Percentiles rank a stretch among this genome's conserved stretches.
These are phyloP conservation scores for Fonsecaea multimorphosa DNA, from an alignment of 2,329 filamentous ascomycete genomes.

Conservation along the genomic window DNA sequence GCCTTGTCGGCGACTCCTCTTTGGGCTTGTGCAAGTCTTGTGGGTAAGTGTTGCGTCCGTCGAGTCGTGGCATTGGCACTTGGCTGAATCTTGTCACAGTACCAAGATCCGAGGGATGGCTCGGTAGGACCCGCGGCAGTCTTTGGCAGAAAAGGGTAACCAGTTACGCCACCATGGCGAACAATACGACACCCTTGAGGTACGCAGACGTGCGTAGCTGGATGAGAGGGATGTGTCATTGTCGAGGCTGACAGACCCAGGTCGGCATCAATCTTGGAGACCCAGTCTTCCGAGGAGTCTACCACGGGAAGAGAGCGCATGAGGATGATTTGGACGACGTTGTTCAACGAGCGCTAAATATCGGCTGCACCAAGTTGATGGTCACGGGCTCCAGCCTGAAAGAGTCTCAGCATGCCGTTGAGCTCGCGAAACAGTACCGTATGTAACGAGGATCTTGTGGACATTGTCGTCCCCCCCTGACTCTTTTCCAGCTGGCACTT, in stretches of 20 bases:
- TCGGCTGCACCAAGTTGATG: constrained; percentile 88
- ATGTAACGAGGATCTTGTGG: constrained; percentile 42
- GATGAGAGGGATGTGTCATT: neutral
- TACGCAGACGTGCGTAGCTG: constrained; percentile 54
- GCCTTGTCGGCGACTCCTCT: constrained; percentile 3
- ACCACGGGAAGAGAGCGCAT: constrained; percentile 75
- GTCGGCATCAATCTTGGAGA: constrained; percentile 97
- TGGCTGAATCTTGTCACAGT: constrained; percentile 7
- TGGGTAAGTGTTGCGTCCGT: neutral
- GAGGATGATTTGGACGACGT: constrained; percentile 62
- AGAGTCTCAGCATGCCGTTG: constrained; percentile 76
- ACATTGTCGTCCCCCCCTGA: constrained; percentile 19
- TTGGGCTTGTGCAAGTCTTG: neutral
- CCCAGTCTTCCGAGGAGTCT: constrained; percentile 82
- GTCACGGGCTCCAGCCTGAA: constrained; percentile 87
- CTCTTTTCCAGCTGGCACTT: constrained; percentile 67
- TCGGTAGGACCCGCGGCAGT: neutral
- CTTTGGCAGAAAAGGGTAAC: neutral
- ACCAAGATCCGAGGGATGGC: constrained; percentile 11
- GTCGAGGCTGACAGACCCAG: constrained; percentile 46
- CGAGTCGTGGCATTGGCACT: neutral
- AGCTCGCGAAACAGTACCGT: constrained; percentile 77
- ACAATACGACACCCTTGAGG: constrained; percentile 44
- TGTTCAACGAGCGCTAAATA: constrained; percentile 74
- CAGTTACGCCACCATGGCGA: constrained; percentile 44